phyloP scores from a whole-genome alignment of 306 rosid species.

The Vachellia pachyceras region DNA sequence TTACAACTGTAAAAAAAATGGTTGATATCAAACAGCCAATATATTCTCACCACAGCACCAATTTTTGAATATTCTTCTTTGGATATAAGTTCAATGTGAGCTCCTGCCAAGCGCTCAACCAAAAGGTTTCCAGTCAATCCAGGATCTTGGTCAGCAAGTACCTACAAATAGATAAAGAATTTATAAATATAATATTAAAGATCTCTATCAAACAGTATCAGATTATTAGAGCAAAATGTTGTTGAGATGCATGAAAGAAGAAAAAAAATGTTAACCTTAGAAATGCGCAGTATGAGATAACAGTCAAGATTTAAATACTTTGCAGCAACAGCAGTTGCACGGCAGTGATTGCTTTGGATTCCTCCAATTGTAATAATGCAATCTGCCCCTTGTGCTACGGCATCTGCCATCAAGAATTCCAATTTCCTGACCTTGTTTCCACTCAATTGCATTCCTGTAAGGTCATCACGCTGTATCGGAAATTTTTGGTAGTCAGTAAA shows the following conservation, averaged over 20 bases:
- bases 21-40: conserved; percentile 26
- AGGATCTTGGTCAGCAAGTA: conserved; percentile 79
- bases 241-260: neutral
- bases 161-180: conserved; percentile 40
- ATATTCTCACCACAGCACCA: conserved; percentile 71
- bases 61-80: conserved; percentile 78
- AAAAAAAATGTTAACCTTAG: conserved; percentile 55
- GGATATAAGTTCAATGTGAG: conserved; percentile 74
- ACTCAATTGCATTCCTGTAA: conserved; percentile 93
- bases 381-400: conserved; percentile 77
- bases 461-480: conserved; percentile 79
- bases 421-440: conserved; percentile 92
- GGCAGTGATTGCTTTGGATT: conserved; percentile 96
- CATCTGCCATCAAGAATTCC: conserved; percentile 95
- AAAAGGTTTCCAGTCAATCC: conserved; percentile 84
- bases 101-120: conserved; percentile 91
- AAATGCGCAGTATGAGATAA: conserved; percentile 78
- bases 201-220: neutral
- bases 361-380: conserved; percentile 84
- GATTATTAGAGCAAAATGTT: neutral
- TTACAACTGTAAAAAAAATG: neutral
- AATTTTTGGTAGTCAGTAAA: conserved; percentile 37
- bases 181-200: conserved; percentile 14
- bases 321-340: conserved; percentile 97
- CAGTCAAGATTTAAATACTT: conserved; percentile 84